These are phyloP conservation scores for Beauveria asiatica DNA, from an alignment of 2,329 filamentous ascomycete genomes.

Conservation along the genomic window DNA sequence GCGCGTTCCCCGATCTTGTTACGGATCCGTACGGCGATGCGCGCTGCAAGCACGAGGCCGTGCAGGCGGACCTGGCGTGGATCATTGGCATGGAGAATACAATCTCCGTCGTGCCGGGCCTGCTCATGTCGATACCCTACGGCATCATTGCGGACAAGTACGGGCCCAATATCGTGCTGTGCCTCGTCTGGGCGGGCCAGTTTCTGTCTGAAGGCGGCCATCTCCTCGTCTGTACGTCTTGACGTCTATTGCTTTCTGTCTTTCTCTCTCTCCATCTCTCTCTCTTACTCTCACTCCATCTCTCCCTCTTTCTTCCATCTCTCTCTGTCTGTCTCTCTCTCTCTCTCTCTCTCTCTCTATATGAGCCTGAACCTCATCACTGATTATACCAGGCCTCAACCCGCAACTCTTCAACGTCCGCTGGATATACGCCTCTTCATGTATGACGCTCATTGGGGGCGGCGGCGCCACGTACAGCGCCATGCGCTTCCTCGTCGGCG, in stretches of 20 bases:
- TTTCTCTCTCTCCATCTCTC: too few species aligned
- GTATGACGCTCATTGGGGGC: slow-evolving; percentile 9
- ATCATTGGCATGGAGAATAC: slow-evolving; percentile 8
- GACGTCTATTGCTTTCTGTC: background rate
- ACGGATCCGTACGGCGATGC: slow-evolving; percentile 4
- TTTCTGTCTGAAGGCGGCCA: slow-evolving; percentile 2
- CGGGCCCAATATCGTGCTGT: background rate
- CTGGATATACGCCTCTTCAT: slow-evolving; percentile 6
- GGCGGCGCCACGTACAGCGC: background rate
- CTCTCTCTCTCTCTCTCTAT: background rate
- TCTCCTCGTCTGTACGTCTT: background rate
- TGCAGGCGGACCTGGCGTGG: slow-evolving; percentile 8
- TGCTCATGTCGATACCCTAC: slow-evolving; percentile 7
- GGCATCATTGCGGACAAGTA: slow-evolving; percentile 6
- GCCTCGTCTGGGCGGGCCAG: slow-evolving; percentile 1
- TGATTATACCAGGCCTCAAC: background rate
- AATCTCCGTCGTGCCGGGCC: background rate
- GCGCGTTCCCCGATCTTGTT: background rate
- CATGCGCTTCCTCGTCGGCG: slow-evolving; percentile 2
- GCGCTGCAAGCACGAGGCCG: slow-evolving; percentile 7
- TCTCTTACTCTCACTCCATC: too few species aligned
- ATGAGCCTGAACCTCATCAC: background rate
- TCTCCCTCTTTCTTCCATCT: too few species aligned
- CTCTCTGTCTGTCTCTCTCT: too few species aligned
- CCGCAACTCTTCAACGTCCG: slow-evolving; percentile 4